Evolutionary conservation across 352 stramenopile genomes (phyloP), one percentile per base, ranked within the genome.

Genomic region (Thalassiosira hispida): DNA sequence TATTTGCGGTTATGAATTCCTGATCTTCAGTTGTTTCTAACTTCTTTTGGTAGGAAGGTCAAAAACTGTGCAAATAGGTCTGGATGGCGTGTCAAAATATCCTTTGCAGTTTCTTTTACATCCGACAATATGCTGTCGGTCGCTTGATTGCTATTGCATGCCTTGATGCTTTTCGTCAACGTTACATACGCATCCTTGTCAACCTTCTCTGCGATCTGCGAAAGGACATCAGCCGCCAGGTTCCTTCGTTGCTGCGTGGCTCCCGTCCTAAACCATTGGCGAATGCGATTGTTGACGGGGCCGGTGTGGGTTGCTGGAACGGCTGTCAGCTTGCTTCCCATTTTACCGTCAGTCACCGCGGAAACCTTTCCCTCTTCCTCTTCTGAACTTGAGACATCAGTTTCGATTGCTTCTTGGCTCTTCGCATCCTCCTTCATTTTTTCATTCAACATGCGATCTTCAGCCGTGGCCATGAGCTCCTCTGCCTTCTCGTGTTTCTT

Each of bases 401-500:
- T 51, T 38, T 67, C 63, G 0, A 23, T 59, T 47, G 68, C 56
- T 51, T 71, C 40, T 35, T 52, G 35, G 38, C 64, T 75, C 49
- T 31, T 59, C 18, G 68, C 65, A 20, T 82, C 78, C n/a, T 55
- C 44, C 7, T 42, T 73, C 14, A 61, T 33, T 33, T 61, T 75
- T 27, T 83, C 70, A 57, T 87, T 79, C 16, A 80, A 51, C 46
- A 88, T 80, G n/a, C 77, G 74, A 56, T 81, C 84, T 61, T 93
- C 88, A n/a, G 90, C 85, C 23, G 56, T 85, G 47, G 89, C 76
- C 51, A 93, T 79, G 59, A 93, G 91, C 23, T 86, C 72, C 29
- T 87, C 31, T 9, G 88, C 84, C 38, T 89, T 78, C 35, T 93
- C 84, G 18, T 80, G 77, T 65, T 93, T 93, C 44, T 90, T 87